phyloP scores from a whole-genome alignment of 495 filamentous ascomycete species.

The Aspergillus indologenus region DNA sequence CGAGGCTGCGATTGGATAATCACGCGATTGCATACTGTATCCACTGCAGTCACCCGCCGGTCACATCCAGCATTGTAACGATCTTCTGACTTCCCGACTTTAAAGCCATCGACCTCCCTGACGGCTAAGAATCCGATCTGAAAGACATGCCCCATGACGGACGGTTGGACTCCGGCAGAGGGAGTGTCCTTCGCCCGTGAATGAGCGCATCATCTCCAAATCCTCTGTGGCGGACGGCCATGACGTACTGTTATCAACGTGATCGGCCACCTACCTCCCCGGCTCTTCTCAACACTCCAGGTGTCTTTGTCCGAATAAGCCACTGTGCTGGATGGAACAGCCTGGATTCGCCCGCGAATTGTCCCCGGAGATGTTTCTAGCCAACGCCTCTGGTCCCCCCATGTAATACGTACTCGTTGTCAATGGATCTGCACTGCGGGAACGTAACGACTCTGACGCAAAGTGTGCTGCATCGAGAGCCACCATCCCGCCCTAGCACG shows the following conservation, averaged over 20 bases:
- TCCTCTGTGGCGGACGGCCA: not conserved
- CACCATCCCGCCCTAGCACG: not conserved
- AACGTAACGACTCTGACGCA: not conserved
- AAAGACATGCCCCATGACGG: not conserved
- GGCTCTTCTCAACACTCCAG: not conserved
- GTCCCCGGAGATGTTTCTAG: not conserved
- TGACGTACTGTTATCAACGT: conserved; percentile 1
- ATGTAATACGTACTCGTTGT: not conserved
- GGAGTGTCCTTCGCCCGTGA: not conserved
- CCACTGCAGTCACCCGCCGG: not conserved
- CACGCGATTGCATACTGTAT: not conserved
- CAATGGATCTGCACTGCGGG: too few relatives aligned
- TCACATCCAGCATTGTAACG: not conserved
- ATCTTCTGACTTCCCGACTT: not conserved
- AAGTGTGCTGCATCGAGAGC: not conserved
- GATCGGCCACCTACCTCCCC: not conserved
- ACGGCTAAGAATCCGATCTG: too few relatives aligned
- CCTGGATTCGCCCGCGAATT: not conserved
- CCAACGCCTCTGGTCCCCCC: not conserved
- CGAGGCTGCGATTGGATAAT: not conserved
- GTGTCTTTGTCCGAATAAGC: not conserved
- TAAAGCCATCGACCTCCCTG: not conserved
- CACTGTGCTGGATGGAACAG: not conserved
- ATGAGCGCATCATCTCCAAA: not conserved
- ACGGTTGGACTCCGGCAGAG: not conserved